These are phyloP conservation scores for Globisporangium viniferum DNA, from an alignment of 352 stramenopile species.

Conservation along the genomic window DNA sequence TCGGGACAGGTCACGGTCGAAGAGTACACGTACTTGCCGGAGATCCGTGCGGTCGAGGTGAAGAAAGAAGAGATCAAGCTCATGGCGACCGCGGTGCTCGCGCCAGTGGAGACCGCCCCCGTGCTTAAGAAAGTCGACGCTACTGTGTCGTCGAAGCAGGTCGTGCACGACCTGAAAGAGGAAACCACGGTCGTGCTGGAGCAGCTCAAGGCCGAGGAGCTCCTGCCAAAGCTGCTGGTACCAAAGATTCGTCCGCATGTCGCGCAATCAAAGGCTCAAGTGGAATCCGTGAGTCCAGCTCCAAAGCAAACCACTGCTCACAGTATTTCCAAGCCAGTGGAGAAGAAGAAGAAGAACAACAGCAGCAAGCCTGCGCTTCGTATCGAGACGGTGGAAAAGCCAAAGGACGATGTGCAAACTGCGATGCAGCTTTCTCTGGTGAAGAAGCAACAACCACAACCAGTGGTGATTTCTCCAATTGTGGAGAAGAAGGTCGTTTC, in stretches of 20 bases:
- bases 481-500: background rate
- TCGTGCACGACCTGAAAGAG: constrained; percentile 8
- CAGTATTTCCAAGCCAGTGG: background rate
- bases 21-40: constrained; percentile 8
- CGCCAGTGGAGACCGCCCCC: background rate
- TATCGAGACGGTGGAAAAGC: constrained; percentile 2
- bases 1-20: constrained; percentile 13
- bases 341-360: constrained; percentile 6
- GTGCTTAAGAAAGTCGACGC: constrained; percentile 7
- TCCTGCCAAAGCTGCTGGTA: background rate
- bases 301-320: constrained; percentile 1
- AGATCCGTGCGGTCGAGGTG: background rate
- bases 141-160: background rate
- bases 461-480: background rate
- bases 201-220: constrained; percentile 11
- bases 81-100: background rate
- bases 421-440: background rate
- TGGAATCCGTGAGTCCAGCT: background rate
- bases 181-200: constrained; percentile 5
- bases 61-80: constrained; percentile 5
- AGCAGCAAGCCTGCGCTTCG: constrained; percentile 7
- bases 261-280: background rate
- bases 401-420: background rate
- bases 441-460: background rate
- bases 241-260: background rate